Conservation (phyloP, 495 filamentous ascomycete genomes). For the Immersiella caudata region DNA sequence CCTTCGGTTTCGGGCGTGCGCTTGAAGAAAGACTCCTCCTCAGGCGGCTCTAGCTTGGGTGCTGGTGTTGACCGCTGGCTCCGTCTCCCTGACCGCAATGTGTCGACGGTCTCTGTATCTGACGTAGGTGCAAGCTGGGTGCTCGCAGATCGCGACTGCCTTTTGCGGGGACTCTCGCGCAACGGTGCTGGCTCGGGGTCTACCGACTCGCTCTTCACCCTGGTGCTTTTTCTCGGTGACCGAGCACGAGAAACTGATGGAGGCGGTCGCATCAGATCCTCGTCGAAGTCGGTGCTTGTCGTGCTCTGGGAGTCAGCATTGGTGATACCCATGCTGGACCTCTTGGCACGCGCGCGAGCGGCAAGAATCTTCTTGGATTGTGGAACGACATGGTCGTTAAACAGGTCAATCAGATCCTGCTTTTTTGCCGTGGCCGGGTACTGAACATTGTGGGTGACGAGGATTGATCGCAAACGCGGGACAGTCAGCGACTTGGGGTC, state of each 20-base stretch:
- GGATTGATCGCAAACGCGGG: slow-evolving; percentile 81
- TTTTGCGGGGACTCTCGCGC: slow-evolving; percentile 53
- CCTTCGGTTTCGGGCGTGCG: slow-evolving; percentile 52
- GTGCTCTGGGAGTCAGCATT: slow-evolving; percentile 64
- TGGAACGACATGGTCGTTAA: slow-evolving; percentile 77
- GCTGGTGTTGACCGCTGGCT: slow-evolving; percentile 44
- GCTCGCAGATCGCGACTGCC: slow-evolving; percentile 52
- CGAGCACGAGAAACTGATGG: slow-evolving; percentile 43
- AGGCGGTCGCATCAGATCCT: slow-evolving; percentile 49
- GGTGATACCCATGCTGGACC: slow-evolving; percentile 82
- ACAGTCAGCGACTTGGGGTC: slow-evolving; percentile 82
- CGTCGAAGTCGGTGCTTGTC: slow-evolving; percentile 45
- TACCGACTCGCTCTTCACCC: slow-evolving; percentile 48
- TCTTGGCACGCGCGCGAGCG: slow-evolving; percentile 73
- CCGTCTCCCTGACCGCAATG: slow-evolving; percentile 28
- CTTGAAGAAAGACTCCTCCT: slow-evolving; percentile 48
- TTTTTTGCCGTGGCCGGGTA: slow-evolving; percentile 88
- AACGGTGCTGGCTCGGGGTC: slow-evolving; percentile 48
- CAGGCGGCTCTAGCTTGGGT: slow-evolving; percentile 46
- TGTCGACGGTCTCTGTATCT: slow-evolving; percentile 56
- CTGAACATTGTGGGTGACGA: slow-evolving; percentile 79
- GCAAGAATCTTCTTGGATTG: slow-evolving; percentile 73
- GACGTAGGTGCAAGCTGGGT: slow-evolving; percentile 47
- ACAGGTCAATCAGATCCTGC: slow-evolving; percentile 77
- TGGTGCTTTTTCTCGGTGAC: slow-evolving; percentile 52